A percentile compares a stretch with the other conserved stretches of the same genome.
Evolutionary conservation across 371 early-diverging fungal species (phyloP).

Genomic region (Lichtheimia hyalospora): DNA sequence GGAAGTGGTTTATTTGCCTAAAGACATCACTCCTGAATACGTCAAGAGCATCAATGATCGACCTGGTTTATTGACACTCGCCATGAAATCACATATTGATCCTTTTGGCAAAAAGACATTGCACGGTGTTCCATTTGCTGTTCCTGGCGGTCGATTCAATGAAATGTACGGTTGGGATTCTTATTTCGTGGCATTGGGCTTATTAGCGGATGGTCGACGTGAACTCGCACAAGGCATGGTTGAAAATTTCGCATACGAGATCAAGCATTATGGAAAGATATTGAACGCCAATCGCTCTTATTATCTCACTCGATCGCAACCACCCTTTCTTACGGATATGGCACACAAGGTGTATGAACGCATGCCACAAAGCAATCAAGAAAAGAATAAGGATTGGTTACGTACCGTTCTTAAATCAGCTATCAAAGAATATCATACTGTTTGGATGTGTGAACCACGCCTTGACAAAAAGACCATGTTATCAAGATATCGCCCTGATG

Average conservation of each 20-base stretch:
- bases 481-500: constrained; percentile 78
- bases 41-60: constrained; percentile 82
- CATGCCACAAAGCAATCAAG: constrained; percentile 29
- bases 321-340: constrained; percentile 96
- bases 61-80: constrained; percentile 86
- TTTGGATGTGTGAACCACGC: constrained; percentile 83
- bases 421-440: constrained; percentile 83
- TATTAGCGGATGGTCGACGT: constrained; percentile 77
- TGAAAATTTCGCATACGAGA: constrained; percentile 90
- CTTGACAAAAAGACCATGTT: constrained; percentile 71
- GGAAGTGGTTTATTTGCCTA: constrained; percentile 76
- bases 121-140: constrained; percentile 83
- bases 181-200: constrained; percentile 86
- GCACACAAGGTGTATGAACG: constrained; percentile 66
- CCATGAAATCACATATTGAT: constrained; percentile 57
- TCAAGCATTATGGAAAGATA: constrained; percentile 93
- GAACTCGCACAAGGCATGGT: constrained; percentile 89
- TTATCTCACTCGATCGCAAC: constrained; percentile 91
- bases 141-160: constrained; percentile 95
- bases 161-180: constrained; percentile 98
- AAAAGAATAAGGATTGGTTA: constrained; percentile 70
- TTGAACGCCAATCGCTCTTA: constrained; percentile 94
- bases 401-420: constrained; percentile 65
- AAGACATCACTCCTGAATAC: constrained; percentile 81
- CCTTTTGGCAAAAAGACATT: constrained; percentile 22